phyloP scores from a whole-genome alignment of 1,284 basidiomycete genomes.

The Microbotryomycetes sp. region DNA sequence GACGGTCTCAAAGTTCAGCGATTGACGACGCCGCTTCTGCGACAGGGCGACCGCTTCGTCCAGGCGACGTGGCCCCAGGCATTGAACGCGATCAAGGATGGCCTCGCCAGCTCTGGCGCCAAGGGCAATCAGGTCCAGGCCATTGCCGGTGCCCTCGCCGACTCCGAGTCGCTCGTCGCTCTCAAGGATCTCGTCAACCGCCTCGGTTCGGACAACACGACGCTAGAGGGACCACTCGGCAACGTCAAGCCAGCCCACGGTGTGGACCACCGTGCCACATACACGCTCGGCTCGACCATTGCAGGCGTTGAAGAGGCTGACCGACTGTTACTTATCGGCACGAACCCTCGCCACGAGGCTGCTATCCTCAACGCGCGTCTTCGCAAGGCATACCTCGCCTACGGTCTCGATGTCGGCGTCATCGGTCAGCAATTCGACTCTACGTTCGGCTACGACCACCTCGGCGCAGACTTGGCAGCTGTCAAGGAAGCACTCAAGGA shows the following conservation, averaged over 20 bases:
- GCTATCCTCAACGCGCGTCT: slow-evolving; percentile 96
- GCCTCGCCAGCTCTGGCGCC: slow-evolving; percentile 71
- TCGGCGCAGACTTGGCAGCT: slow-evolving; percentile 72
- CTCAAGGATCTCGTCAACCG: slow-evolving; percentile 91
- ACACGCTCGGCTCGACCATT: slow-evolving; percentile 94
- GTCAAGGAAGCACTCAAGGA: slow-evolving; percentile 61
- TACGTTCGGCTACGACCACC: slow-evolving; percentile 86
- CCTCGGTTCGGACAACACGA: slow-evolving; percentile 90
- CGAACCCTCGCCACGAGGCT: slow-evolving; percentile 95
- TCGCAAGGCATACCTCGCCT: slow-evolving; percentile 86
- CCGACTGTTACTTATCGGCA: slow-evolving; percentile 86
- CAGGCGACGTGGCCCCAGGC: slow-evolving; percentile 90
- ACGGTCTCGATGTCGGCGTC: slow-evolving; percentile 73
- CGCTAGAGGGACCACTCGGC: slow-evolving; percentile 68
- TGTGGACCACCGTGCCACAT: slow-evolving; percentile 89
- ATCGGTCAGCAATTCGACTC: slow-evolving; percentile 89
- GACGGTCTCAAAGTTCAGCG: slow-evolving; percentile 96
- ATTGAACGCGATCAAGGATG: slow-evolving; percentile 67
- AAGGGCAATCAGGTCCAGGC: slow-evolving; percentile 94
- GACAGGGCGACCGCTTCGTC: slow-evolving; percentile 87
- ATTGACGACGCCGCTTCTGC: slow-evolving; percentile 83
- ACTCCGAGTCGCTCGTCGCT: slow-evolving; percentile 87
- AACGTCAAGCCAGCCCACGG: slow-evolving; percentile 61
- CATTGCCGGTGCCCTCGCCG: slow-evolving; percentile 84
- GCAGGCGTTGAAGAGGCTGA: slow-evolving; percentile 88